Percentiles rank a stretch among this genome's conserved stretches.
These are phyloP conservation scores for Leonotis leonurus DNA, from an alignment of 257 asterid genomes.

Conservation along the genomic window DNA sequence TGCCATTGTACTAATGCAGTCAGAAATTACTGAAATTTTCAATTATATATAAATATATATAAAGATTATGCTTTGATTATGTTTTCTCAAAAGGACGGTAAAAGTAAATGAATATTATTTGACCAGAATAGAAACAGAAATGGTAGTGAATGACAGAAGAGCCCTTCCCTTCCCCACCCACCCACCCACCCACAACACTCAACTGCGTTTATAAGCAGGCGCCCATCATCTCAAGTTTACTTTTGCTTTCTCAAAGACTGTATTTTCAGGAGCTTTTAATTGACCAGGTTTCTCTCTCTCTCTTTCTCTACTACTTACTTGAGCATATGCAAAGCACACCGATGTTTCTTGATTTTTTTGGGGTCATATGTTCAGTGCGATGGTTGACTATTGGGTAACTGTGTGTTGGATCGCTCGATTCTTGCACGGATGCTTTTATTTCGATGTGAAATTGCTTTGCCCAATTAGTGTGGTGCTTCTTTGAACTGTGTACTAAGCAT, in stretches of 20 bases:
- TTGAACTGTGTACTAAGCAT: constrained; percentile 11
- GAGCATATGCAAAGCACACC: neutral
- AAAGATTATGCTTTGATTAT: too few species aligned
- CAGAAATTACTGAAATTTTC: too few species aligned
- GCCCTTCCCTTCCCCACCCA: too few species aligned
- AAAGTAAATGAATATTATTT: neutral
- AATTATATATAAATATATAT: too few species aligned
- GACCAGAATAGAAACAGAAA: neutral
- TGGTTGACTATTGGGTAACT: constrained; percentile 28
- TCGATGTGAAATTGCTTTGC: constrained; percentile 2
- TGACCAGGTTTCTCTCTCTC: constrained; percentile 29
- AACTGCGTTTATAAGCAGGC: constrained; percentile 19
- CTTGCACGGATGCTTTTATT: constrained; percentile 6
- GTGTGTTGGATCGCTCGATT: constrained; percentile 24
- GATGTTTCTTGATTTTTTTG: too few species aligned
- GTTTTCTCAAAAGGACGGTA: too few species aligned
- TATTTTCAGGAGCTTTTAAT: constrained; percentile 19
- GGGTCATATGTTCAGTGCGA: neutral
- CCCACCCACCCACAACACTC: constrained; percentile 29
- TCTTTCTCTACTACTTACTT: neutral
- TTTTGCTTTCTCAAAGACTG: constrained; percentile 21
- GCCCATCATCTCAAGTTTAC: constrained; percentile 24
- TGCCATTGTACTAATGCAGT: constrained; percentile 25
- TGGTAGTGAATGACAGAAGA: neutral
- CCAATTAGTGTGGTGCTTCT: constrained; percentile 17